Base-by-base conservation (phyloP, 495 filamentous ascomycete genomes). In the Penicillium macrosclerotiorum region DNA sequence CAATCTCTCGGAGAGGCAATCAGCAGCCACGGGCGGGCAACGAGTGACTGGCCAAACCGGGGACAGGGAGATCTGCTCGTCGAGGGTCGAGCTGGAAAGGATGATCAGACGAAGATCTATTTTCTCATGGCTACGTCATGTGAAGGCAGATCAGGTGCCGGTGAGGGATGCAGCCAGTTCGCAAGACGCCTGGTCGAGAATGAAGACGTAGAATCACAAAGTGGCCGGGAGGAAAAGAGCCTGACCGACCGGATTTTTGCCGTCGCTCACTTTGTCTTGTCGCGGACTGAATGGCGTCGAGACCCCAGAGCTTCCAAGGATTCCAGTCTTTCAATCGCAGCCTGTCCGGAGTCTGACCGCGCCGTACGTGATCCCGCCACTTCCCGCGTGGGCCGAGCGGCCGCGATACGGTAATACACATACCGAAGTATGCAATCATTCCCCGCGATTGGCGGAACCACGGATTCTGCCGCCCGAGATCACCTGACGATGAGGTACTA, bases 81-180 rank as follows among this genome's bases (percentile, higher is more conserved):
- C 17, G 13, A 17, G 18, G 18, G 18, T 44, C 25, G 50, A 58
- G 48, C 55, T 39, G 32, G 60, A 51, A 57, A 59, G 37, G 49
- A 57, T 57, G 34, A 54, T 49, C 42, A 60, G 58, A 55, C 38
- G 48, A 59, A 37, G 52, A 51, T 47, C 40, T 44, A 46, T 52
- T 59, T 60, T 59, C 57, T 67, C 60, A 71, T 64, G 54, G 51
- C 59, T 70, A 70, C 67, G 67, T 70, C 67, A 70, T 70, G 62
- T 68, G 60, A 57, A 60, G 45, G 45, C 36, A 35, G 29, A 39
- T 45, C 47, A 45, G 37, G 49, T 41, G 45, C 16, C 29, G 25
- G 23, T 24, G 32, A 34, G 47, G 27, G 32, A 11, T 17, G 20
- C 32, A 45, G 40, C 45, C 54, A 45, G 49, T 37, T 47, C 43